A percentile compares a stretch with the other conserved stretches of the same genome.
phyloP scores from a whole-genome alignment of 176 grass and related monocot species.

The Carex parvula region DNA sequence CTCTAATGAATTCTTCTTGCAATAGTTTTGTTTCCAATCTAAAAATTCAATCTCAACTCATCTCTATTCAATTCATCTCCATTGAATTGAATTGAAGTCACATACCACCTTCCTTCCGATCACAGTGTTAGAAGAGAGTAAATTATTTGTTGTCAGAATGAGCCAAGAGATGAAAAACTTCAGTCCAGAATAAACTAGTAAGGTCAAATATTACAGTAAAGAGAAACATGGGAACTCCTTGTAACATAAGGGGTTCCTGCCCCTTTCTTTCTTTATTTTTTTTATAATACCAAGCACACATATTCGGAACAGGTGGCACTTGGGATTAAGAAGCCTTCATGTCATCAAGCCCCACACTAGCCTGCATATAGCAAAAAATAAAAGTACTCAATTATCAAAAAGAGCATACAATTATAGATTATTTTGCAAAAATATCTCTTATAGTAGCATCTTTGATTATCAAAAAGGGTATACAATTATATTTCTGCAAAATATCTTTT shows the following conservation, averaged over 20 bases:
- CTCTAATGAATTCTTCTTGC: too few species aligned
- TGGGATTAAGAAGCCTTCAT: constrained; percentile 73
- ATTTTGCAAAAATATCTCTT: too few species aligned
- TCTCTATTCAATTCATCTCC: too few species aligned
- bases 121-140: neutral
- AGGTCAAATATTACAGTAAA: constrained; percentile 7
- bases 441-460: neutral
- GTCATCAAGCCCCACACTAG: constrained; percentile 76
- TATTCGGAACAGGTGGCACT: neutral
- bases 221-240: neutral
- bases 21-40: too few species aligned
- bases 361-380: constrained; percentile 49
- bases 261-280: neutral
- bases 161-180: neutral
- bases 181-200: neutral
- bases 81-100: too few species aligned
- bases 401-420: neutral
- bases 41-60: too few species aligned
- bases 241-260: neutral
- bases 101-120: too few species aligned
- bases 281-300: constrained; percentile 12
- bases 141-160: neutral
- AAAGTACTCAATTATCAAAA: neutral
- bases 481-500: neutral
- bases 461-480: too few species aligned